Percentiles rank a stretch among this genome's conserved stretches.
Conservation (phyloP, 148 eudicot genomes). For the Vaccinium darrowii region DNA sequence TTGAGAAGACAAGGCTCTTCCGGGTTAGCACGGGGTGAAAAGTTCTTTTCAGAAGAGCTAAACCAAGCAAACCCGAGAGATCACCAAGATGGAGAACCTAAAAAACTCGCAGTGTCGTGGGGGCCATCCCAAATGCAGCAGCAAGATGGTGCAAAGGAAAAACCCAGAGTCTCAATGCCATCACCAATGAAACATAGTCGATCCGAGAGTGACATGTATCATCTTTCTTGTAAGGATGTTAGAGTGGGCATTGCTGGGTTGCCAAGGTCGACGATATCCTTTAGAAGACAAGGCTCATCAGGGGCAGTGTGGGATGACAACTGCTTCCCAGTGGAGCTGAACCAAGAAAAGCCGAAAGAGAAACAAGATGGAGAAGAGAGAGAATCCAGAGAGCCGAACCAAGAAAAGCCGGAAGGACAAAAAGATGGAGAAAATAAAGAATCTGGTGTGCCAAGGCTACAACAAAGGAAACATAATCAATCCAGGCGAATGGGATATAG, state of each 20-base stretch:
- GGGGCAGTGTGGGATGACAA: background rate
- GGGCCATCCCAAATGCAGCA: background rate
- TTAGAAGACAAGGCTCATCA: no score
- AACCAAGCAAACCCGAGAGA: conserved; percentile 16
- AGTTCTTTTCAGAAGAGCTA: conserved; percentile 42
- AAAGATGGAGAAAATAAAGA: background rate
- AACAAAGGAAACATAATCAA: background rate
- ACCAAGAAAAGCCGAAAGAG: background rate
- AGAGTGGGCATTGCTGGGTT: background rate
- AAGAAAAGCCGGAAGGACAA: background rate
- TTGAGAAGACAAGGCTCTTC: conserved; percentile 84
- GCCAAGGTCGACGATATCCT: no score
- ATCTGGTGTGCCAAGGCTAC: background rate
- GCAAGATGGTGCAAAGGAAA: background rate
- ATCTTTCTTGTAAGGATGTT: conserved; percentile 37
- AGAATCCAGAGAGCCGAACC: background rate
- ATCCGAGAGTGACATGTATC: conserved; percentile 32
- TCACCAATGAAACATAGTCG: conserved; percentile 21
- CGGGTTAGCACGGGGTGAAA: conserved; percentile 69
- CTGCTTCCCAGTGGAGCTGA: background rate
- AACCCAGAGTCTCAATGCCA: background rate
- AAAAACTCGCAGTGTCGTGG: background rate
- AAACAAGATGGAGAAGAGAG: background rate
- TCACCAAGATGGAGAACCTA: conserved; percentile 13
- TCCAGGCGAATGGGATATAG: no score